Base-by-base conservation (phyloP, 139 green algal species). In the Chlorella sp. region DNA sequence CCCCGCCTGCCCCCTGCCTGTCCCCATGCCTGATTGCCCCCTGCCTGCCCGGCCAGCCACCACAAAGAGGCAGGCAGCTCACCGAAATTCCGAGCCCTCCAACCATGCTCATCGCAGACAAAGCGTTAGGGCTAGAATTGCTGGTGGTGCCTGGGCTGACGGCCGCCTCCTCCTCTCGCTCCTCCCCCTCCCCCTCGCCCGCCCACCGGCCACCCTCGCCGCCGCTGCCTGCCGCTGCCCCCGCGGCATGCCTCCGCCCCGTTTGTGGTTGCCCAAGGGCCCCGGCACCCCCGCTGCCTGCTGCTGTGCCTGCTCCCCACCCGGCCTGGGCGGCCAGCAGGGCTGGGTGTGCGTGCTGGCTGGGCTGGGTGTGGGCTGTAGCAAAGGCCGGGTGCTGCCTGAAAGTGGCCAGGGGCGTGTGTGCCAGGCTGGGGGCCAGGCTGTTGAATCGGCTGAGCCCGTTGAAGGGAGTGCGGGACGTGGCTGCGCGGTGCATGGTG, bases 381-480 rank as follows among this genome's bases (percentile, higher is more conserved):
- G 84, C 84, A 68, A 81, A 81, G 39, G 39, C 48, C 0, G 71
- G 66, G 84, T 80, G 68, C 68, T 80, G 84, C 30, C 84, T 40
- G 30, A 68, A 40, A 39, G 68, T 80, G 0, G 84, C 64, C 39
- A 81, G 84, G 0, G 84, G 84, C 36, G 68, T 88, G 39, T 76
- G 36, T 11, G 37, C 22, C 61, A 57, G 5, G 37, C 83, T 87
- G 36, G 61, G 34, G 0, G 39, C 42, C 76, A 90, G 77, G 77
- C 76, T 86, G 86, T 90, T 90, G 42, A 85, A 68, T 36, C 86
- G 77, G 60, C 60, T 80, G 1, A 86, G 57, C 24, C 86, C 73
- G 79, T 39, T 85, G 48, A 88, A 88, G 9, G 84, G 84, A 26
- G 84, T 88, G 16, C 34, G n/a, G 15, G 68, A 42, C 26, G 71